Base-by-base conservation (phyloP, 371 early-diverging fungal species). In the Zopfochytrium polystomum region DNA sequence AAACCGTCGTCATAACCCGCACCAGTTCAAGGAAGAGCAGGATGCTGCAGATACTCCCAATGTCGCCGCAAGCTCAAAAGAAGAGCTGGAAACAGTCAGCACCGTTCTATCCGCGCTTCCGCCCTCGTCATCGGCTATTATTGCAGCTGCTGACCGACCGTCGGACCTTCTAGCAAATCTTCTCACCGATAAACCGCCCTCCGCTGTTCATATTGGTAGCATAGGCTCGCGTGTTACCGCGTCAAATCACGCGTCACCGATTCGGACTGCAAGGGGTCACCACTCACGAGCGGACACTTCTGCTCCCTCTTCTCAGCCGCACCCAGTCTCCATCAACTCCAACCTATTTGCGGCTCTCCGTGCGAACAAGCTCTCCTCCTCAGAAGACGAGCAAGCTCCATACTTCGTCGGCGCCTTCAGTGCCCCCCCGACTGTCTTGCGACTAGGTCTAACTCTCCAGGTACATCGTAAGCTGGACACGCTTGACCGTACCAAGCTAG, bases 371-470 rank as follows among this genome's bases (percentile, higher is more conserved):
- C n/a, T n/a, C n/a, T n/a, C n/a, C n/a, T n/a, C n/a, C n/a, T n/a
- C n/a, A n/a, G n/a, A n/a, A n/a, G 38, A 38, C 7, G 38, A 38
- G 38, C 38, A 38, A 18, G 11, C 38, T 11, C n/a, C n/a, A n/a
- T n/a, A n/a, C n/a, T n/a, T n/a, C n/a, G n/a, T n/a, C n/a, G n/a
- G n/a, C n/a, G 7, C 38, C 18, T 15, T 44, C 26, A 11, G 58
- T 18, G 29, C 35, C 25, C 52, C 32, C 29, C 84, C 87, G 0
- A 93, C 91, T 0, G 84, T 94, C 3, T 66, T 93, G 25, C 85
- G 93, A 0, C 82, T 80, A 49, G 93, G 95, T 23, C 78, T 89
- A 55, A 81, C 78, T 34, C n/a, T 57, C 6, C 85, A 91, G 33
- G 68, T 70, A 7, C 72, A 72, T 25, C 83, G 80, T 6, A 66